Percentiles rank a stretch among this genome's conserved stretches.
These are phyloP conservation scores for Cymbopogon citratus DNA, from an alignment of 176 grass and related monocot genomes.

Conservation along the genomic window DNA sequence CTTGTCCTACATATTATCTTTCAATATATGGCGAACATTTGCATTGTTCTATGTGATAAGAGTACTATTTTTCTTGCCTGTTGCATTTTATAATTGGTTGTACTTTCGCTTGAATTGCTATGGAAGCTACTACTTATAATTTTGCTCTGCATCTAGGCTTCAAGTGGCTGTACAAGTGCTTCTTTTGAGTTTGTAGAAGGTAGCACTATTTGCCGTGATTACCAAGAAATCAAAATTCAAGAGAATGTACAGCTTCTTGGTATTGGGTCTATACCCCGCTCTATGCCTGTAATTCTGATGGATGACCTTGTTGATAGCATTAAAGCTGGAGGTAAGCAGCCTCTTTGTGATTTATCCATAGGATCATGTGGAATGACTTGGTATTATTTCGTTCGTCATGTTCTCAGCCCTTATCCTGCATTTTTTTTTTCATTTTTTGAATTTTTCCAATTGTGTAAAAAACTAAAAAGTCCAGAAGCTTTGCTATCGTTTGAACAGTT, in stretches of 20 bases:
- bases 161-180: slow-evolving; percentile 49
- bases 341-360: background rate
- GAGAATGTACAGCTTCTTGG: slow-evolving; percentile 81
- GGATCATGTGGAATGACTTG: background rate
- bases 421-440: background rate
- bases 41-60: background rate
- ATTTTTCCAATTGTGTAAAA: background rate
- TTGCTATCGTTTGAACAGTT: background rate
- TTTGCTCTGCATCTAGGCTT: slow-evolving; percentile 40
- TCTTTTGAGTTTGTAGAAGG: slow-evolving; percentile 58
- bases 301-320: slow-evolving; percentile 85
- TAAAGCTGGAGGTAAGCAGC: slow-evolving; percentile 73
- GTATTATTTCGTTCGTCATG: background rate
- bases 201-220: slow-evolving; percentile 74
- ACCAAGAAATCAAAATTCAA: slow-evolving; percentile 99
- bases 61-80: background rate
- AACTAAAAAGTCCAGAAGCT: background rate
- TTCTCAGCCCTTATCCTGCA: background rate
- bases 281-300: slow-evolving; percentile 77
- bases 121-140: slow-evolving; percentile 6
- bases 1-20: slow-evolving; percentile 13
- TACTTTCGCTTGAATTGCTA: slow-evolving; percentile 8
- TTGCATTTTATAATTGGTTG: slow-evolving; percentile 11
- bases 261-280: slow-evolving; percentile 90
- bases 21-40: background rate